These are phyloP conservation scores for Parascedosporium putredinis DNA, from an alignment of 2,329 filamentous ascomycete genomes.

Conservation along the genomic window DNA sequence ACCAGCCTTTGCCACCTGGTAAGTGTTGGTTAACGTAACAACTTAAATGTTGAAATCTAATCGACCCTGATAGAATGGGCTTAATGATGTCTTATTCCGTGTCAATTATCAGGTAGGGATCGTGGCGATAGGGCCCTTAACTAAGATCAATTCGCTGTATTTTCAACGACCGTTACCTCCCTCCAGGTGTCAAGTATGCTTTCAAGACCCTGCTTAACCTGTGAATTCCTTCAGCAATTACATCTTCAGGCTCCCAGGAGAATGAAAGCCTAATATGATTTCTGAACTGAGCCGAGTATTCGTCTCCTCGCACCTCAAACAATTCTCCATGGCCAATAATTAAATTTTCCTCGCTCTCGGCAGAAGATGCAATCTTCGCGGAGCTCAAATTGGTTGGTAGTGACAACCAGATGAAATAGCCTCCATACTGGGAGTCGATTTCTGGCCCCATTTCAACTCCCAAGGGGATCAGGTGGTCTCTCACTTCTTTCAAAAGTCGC, in stretches of 20 bases:
- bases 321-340: conserved; percentile 57
- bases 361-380: conserved; percentile 45
- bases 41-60: no score
- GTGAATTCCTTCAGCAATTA: conserved; percentile 56
- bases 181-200: conserved; percentile 9
- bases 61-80: no score
- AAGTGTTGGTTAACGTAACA: no score
- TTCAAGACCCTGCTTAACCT: conserved; percentile 43
- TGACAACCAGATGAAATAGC: conserved; percentile 77
- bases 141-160: no score
- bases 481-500: conserved; percentile 48
- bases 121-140: no score
- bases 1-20: no score
- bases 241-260: conserved; percentile 58
- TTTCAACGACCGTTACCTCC: no score
- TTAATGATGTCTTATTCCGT: no score
- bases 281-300: conserved; percentile 42
- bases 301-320: conserved; percentile 57
- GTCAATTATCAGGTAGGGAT: no score
- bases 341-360: conserved; percentile 53
- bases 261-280: conserved; percentile 57
- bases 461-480: conserved; percentile 48
- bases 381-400: conserved; percentile 42
- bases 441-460: conserved; percentile 37
- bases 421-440: conserved; percentile 46